phyloP scores from a whole-genome alignment of 225 moss, liverwort and hornwort genomes.

The Pleurozium schreberi region DNA sequence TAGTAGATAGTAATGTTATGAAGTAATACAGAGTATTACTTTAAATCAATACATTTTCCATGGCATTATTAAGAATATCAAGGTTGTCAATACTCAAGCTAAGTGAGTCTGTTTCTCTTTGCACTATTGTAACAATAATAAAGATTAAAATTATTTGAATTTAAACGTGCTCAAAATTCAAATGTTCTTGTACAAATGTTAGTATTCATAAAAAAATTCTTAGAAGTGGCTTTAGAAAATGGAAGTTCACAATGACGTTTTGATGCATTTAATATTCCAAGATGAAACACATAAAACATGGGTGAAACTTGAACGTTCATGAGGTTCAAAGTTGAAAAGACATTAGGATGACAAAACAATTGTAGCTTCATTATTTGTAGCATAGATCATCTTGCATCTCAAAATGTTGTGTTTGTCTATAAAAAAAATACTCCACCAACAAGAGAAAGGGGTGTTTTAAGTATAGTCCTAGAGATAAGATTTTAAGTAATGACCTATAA shows the following conservation, averaged over 20 bases:
- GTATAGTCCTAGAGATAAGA: too few species aligned
- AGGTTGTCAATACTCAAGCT: neutral
- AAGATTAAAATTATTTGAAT: neutral
- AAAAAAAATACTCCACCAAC: too few species aligned
- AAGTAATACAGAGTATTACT: rapidly evolving
- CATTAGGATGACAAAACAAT: neutral
- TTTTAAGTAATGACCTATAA: too few species aligned
- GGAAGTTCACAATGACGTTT: rapidly evolving
- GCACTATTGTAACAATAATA: too few species aligned
- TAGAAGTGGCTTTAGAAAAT: neutral
- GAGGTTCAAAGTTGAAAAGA: too few species aligned
- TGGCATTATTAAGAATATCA: neutral
- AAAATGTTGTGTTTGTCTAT: neutral
- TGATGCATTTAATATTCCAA: neutral
- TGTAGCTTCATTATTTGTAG: too few species aligned
- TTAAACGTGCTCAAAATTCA: too few species aligned
- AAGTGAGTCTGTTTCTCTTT: rapidly evolving
- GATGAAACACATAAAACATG: neutral
- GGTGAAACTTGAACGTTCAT: neutral
- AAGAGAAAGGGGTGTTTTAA: too few species aligned
- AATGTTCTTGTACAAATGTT: neutral
- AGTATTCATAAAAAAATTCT: neutral
- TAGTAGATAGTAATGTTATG: neutral
- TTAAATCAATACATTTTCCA: neutral
- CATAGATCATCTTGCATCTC: rapidly evolving